These are phyloP conservation scores for Puccinia novopanici DNA, from an alignment of 1,284 basidiomycete species.

Conservation along the genomic window DNA sequence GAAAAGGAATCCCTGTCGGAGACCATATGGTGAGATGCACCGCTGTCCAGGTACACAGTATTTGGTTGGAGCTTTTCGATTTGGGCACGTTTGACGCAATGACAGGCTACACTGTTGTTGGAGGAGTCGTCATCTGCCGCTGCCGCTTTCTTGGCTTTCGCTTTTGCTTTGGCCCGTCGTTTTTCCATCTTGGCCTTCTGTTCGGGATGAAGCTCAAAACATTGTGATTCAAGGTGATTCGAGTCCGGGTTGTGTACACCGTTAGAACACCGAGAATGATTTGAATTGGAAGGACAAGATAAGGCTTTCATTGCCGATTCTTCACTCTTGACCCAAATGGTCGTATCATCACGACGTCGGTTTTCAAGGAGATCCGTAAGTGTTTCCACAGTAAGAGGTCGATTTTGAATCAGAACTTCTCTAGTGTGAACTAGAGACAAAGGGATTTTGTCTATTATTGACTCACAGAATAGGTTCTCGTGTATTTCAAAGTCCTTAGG, in stretches of 20 bases:
- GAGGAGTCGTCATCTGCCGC: neutral
- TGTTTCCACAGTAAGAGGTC: neutral
- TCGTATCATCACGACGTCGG: too few species aligned
- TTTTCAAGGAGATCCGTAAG: neutral
- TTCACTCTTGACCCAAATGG: neutral
- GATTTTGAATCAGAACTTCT: neutral
- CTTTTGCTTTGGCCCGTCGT: too few species aligned
- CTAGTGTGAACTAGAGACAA: neutral
- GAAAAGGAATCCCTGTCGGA: too few species aligned
- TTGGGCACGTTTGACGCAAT: neutral
- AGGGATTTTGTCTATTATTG: neutral
- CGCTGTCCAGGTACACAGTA: constrained; percentile 11
- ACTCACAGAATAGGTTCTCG: neutral
- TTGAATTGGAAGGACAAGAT: neutral
- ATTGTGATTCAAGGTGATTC: too few species aligned
- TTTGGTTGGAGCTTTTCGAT: neutral
- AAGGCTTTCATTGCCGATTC: neutral
- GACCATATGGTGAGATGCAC: constrained; percentile 10
- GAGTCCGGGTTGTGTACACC: neutral
- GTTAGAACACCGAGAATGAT: neutral
- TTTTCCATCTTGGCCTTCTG: too few species aligned
- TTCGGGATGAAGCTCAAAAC: too few species aligned
- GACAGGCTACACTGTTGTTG: neutral
- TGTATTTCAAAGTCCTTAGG: neutral
- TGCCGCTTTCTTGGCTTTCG: neutral